Base-by-base conservation (phyloP, 257 asterid genomes). In the Gentiana macrophylla region DNA sequence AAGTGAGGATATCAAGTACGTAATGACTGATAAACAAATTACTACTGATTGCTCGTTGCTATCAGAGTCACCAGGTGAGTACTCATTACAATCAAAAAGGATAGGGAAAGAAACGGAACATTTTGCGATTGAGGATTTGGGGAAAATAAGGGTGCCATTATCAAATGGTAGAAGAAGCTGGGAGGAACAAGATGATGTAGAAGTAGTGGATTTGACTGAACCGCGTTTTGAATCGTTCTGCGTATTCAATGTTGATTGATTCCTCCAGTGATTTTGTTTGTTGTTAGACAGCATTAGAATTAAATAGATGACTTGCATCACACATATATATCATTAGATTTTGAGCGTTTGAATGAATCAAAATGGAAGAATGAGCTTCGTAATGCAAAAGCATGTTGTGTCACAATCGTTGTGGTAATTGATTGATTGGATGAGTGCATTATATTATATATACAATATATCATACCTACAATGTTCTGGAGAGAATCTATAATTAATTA, bases 181-280 rank as follows among this genome's bases (percentile, higher is more conserved):
- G 36, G 64, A 82, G 72, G 70, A 65, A 41, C 34, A 69, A 0
- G 69, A 55, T 48, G 94, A 80, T 2, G 95, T 82, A 10, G 94
- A 79, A 65, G 53, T 61, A n/a, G 89, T 86, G 67, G 96, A 91
- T 72, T 63, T 91, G 60, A 82, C 94, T 10, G 95, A 84, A 59
- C 98, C 96, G 13, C 72, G 94, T 35, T 63, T 86, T 47, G 98
- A 91, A 72, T 62, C 86, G 32, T 91, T 91, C 72, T 66, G 84
- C 55, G 60, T 57, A 61, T 37, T 58, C 38, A 47, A 53, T 35
- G 59, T 15, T 52, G 41, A 13, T 11, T 5, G 24, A 24, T 24
- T 24, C 24, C 24, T 34, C 63, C 34, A 13, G 37, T 15, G 35
- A 34, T 6, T 12, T 8, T 50, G 37, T 35, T 47, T 36, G 37